Evolutionary conservation across 305 asterid genomes (phyloP), one percentile per base, ranked within the genome.

Genomic region (Striga hermonthica): DNA sequence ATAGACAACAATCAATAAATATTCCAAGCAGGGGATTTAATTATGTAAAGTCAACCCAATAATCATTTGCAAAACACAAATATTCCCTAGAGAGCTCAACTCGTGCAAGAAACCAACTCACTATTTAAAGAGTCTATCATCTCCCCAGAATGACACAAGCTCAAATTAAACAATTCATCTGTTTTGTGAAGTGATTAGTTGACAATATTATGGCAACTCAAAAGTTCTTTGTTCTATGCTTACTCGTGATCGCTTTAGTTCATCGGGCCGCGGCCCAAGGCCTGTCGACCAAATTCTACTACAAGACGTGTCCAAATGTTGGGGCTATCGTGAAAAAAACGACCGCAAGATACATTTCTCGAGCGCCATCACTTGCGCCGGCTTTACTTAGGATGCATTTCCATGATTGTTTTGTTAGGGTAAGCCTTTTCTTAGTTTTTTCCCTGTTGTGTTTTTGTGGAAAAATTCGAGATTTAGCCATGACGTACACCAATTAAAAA

Each of bases 341-440:
- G 28, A 82, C 83, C 0, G 71, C 75, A 1, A 16, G 12, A 0
- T 76, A 64, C 64, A 60, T 86, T 31, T 55, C 73, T n/a, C 61
- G 55, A 3, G 75, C 70, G 9, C 83, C 86, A 8, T 35, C 86
- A 2, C 68, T 86, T 14, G 86, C 89, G 56, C 81, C 87, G 1
- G 68, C 91, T 0, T 72, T 86, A 72, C 28, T 86, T 4, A 74
- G 95, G 52, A 72, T 86, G 91, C 87, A 83, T 22, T 86, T 86
- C 55, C 87, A 86, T 44, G 89, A 86, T 63, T 87, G 90, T 57
- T 87, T 87, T 52, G 89, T 87, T 31, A 66, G 85, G 66, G 95
- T 84, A 76, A 6, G 76, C 11, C 2, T 10, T 58, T 67, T 16
- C 35, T 15, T 4, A 5, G 6, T n/a, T 2, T n/a, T 31, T 15